Conservation (phyloP, 345 rosid species). For the Lumnitzera racemosa region DNA sequence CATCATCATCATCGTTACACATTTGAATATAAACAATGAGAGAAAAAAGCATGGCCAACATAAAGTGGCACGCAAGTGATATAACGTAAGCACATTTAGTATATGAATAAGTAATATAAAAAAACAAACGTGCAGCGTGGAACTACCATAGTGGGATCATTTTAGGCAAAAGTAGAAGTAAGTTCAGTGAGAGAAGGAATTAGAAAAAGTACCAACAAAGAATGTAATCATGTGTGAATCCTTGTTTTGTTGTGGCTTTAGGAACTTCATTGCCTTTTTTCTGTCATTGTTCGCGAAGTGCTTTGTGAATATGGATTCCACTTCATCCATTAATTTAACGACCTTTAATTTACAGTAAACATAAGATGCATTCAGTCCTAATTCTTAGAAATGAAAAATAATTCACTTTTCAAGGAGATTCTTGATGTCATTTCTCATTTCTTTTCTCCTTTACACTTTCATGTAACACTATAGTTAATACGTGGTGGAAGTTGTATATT, state of each 20-base stretch:
- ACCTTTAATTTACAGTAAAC: conserved; percentile 30
- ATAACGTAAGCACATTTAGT: neutral
- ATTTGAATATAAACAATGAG: neutral
- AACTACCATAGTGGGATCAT: neutral
- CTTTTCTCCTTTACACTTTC: too few species aligned
- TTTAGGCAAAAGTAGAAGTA: neutral
- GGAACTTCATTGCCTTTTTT: conserved; percentile 93
- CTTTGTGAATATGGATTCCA: conserved; percentile 95
- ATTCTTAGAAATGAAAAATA: neutral
- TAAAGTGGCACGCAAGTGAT: neutral
- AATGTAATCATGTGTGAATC: conserved; percentile 97
- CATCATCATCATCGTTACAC: neutral
- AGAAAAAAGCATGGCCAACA: neutral
- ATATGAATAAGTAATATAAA: neutral
- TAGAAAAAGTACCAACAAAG: conserved; percentile 61
- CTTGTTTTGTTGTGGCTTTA: conserved; percentile 76
- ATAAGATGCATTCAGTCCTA: conserved; percentile 1
- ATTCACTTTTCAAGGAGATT: too few species aligned
- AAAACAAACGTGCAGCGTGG: neutral
- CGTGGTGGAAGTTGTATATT: too few species aligned
- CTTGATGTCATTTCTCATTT: too few species aligned
- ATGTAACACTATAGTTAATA: too few species aligned
- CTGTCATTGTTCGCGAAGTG: conserved; percentile 95
- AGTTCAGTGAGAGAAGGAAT: conserved; percentile 3
- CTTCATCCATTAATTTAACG: conserved; percentile 92